Conservation (phyloP, 2,329 filamentous ascomycete genomes). For the Hortaea werneckii region DNA sequence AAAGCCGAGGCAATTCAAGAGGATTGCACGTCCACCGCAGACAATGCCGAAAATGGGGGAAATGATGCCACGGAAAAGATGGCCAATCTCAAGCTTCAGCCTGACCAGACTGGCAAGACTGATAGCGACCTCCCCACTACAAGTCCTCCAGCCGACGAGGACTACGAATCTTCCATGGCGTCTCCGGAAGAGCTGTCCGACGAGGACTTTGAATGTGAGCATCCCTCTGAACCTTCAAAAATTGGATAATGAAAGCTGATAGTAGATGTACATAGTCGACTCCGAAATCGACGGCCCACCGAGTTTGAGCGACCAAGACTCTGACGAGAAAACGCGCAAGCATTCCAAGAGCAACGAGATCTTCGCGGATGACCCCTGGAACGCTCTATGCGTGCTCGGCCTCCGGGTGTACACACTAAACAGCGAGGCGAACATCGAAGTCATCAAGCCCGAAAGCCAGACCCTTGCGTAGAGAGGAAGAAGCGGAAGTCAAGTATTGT, state of each 20-base stretch:
- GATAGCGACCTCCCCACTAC: background rate
- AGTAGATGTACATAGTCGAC: slow-evolving; percentile 3
- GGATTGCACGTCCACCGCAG: too few species aligned
- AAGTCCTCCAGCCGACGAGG: slow-evolving; percentile 5
- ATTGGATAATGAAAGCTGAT: too few species aligned
- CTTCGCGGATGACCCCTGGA: slow-evolving; percentile 46
- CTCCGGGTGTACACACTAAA: slow-evolving; percentile 46
- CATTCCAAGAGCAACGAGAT: slow-evolving; percentile 25
- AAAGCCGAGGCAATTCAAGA: background rate
- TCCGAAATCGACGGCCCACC: slow-evolving; percentile 21
- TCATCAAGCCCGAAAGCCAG: slow-evolving; percentile 33
- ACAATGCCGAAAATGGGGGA: too few species aligned
- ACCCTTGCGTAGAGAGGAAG: too few species aligned
- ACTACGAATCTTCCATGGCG: slow-evolving; percentile 12
- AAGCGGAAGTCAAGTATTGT: too few species aligned
- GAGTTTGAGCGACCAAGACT: slow-evolving; percentile 2
- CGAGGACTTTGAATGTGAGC: slow-evolving; percentile 22
- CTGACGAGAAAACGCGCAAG: background rate
- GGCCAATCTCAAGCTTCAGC: background rate
- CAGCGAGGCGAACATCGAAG: slow-evolving; percentile 42
- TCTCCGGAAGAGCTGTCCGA: slow-evolving; percentile 17
- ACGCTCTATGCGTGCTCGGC: slow-evolving; percentile 51
- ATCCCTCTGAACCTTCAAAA: too few species aligned
- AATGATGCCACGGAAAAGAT: too few species aligned
- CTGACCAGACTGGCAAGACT: background rate